Percentiles rank a stretch among this genome's conserved stretches.
phyloP scores from a whole-genome alignment of 176 grass and related monocot species.

The Musa acuminata region DNA sequence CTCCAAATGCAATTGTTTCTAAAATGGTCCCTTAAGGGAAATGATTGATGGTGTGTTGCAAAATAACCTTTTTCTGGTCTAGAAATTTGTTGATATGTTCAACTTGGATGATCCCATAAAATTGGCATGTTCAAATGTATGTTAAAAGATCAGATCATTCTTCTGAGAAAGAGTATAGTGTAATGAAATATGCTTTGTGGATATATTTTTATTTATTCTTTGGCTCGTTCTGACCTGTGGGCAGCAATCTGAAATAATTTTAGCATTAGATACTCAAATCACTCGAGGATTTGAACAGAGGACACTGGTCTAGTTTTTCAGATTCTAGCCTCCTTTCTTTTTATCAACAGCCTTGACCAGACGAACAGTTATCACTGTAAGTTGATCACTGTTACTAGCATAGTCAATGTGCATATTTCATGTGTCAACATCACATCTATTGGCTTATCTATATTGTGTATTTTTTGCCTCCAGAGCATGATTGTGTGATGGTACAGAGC shows the following conservation, averaged over 20 bases:
- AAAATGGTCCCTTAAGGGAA: slow-evolving; percentile 27
- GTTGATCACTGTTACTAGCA: slow-evolving; percentile 4
- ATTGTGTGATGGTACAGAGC: slow-evolving; percentile 7
- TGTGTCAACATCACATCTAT: neutral
- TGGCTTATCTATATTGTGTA: neutral
- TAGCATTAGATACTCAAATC: slow-evolving; percentile 33
- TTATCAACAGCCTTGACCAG: neutral
- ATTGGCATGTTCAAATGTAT: neutral
- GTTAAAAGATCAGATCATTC: slow-evolving; percentile 1
- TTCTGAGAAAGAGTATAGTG: neutral
- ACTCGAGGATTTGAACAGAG: slow-evolving; percentile 14
- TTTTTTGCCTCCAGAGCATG: slow-evolving; percentile 10
- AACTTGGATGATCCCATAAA: neutral
- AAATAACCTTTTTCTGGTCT: slow-evolving; percentile 20
- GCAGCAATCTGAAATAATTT: slow-evolving; percentile 37
- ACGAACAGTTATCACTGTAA: neutral
- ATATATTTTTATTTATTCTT: slow-evolving; percentile 7
- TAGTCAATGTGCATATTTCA: slow-evolving; percentile 12
- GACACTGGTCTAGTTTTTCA: slow-evolving; percentile 22
- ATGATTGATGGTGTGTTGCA: slow-evolving; percentile 32
- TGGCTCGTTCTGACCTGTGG: slow-evolving; percentile 16
- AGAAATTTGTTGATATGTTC: neutral
- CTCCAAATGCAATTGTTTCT: slow-evolving; percentile 23
- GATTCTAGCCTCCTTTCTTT: slow-evolving; percentile 9
- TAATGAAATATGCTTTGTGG: slow-evolving; percentile 6